Base-by-base conservation (phyloP, 148 eudicot genomes). In the Nyssa sinensis region DNA sequence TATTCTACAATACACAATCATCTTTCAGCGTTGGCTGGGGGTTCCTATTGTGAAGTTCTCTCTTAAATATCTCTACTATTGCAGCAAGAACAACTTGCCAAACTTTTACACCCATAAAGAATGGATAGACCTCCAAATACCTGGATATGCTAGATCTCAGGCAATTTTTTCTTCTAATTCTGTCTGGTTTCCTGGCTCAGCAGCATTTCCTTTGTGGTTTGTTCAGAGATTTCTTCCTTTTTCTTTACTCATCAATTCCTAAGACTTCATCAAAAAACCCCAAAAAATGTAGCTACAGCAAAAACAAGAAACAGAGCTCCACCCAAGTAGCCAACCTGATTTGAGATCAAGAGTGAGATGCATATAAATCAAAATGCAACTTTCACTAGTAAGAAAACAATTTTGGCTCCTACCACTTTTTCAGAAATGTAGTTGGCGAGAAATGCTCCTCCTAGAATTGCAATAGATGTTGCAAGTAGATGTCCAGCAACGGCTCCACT, bases 401-500 rank as follows among this genome's bases (percentile, higher is more conserved):
- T 55, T 58, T 23, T 23, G 6, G 19, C 19, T 32, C 75, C 0
- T 84, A 95, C 98, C 96, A 90, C 83, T 75, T 95, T 95, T 78
- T 92, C 97, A 39, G 98, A 95, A 59, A 95, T 95, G 86, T 89
- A 95, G 44, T 86, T 89, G 35, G 98, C 96, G 13, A 95, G 94
- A 82, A 95, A 82, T 51, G 91, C 88, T 74, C 98, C 98, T 60
- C 98, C 98, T 13, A 92, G 75, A 78, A 90, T 79, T n/a, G 98
- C 98, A 9, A 92, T 62, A 2, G 78, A 82, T 57, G 98, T 95
- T 65, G 98, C 98, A 61, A 84, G 80, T 63, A 95, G 80, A 74
- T 95, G 98, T 23, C 98, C 98, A 24, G 76, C 79, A 77, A 92
- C 89, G 79, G 98, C 98, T 74, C 98, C 98, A 66, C 96, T 90